Evolutionary conservation across 257 asterid species (phyloP).

Genomic region (Forsythia suspensa): DNA sequence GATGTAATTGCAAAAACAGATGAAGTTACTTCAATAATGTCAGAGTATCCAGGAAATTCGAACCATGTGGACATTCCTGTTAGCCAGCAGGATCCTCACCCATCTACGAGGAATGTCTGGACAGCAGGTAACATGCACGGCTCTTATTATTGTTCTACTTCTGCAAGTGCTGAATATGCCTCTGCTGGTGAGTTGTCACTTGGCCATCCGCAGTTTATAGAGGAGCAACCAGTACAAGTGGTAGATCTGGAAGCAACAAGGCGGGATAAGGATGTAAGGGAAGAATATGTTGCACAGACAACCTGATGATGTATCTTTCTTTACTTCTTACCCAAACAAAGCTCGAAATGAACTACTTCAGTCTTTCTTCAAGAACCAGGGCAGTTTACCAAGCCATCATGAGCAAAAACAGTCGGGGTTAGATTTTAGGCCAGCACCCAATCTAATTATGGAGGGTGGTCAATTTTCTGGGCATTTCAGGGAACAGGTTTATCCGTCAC

Average conservation of each 20-base stretch:
- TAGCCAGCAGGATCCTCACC: constrained; percentile 35
- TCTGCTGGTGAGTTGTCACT: constrained; percentile 58
- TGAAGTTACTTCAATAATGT: constrained; percentile 38
- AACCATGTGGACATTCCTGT: constrained; percentile 43
- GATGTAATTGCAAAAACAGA: constrained; percentile 36
- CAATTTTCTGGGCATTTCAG: constrained; percentile 55
- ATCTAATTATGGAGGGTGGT: constrained; percentile 49
- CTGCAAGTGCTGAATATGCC: constrained; percentile 49
- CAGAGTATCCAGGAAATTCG: constrained; percentile 49
- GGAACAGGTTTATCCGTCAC: constrained; percentile 55
- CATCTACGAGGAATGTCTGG: constrained; percentile 61
- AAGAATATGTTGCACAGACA: constrained; percentile 51
- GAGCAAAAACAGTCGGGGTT: constrained; percentile 55
- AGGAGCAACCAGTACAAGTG: constrained; percentile 46
- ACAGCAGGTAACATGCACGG: constrained; percentile 57
- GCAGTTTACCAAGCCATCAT: constrained; percentile 48
- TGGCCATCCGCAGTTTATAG: constrained; percentile 56
- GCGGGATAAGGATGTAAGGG: constrained; percentile 43
- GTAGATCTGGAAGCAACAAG: constrained; percentile 42
- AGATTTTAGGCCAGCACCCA: constrained; percentile 49
- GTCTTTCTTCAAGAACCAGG: constrained; percentile 57
- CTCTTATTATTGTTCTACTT: constrained; percentile 49
- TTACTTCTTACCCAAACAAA: constrained; percentile 49
- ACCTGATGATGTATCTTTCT: constrained; percentile 46
- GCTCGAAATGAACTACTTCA: constrained; percentile 63